These are phyloP conservation scores for Phyllosticta capitalensis DNA, from an alignment of 2,329 filamentous ascomycete species.

Conservation along the genomic window DNA sequence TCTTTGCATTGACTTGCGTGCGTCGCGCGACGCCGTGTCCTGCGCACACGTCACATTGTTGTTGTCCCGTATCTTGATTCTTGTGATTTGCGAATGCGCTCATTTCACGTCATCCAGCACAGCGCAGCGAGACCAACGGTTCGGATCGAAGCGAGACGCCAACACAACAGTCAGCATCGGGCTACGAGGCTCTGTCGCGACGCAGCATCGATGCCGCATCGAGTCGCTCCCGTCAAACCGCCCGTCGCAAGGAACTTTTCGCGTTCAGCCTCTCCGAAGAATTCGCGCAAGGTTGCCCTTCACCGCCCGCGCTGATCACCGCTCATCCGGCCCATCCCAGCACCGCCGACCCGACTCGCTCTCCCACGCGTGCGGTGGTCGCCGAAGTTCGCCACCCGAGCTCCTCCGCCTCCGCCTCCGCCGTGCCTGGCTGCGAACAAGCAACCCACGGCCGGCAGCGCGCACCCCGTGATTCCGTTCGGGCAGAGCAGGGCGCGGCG, in stretches of 20 bases:
- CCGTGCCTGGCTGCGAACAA: background rate
- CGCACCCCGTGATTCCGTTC: background rate
- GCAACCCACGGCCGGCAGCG: background rate
- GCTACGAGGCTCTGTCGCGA: background rate
- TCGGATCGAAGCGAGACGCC: conserved; percentile 5
- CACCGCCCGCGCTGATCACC: background rate
- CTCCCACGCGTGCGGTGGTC: background rate
- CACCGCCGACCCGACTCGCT: background rate
- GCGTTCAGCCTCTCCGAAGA: background rate
- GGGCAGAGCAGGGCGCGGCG: no score
- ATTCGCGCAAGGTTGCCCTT: background rate
- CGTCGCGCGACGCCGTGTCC: background rate
- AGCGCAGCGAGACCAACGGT: background rate
- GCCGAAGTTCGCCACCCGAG: background rate
- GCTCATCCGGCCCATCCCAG: background rate
- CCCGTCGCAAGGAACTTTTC: background rate
- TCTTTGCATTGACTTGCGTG: background rate
- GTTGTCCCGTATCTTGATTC: background rate
- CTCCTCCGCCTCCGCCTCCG: background rate
- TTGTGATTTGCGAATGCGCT: background rate
- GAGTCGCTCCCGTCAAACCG: background rate
- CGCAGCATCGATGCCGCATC: background rate
- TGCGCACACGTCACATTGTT: conserved; percentile 2
- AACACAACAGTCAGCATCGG: background rate
- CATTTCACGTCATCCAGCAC: background rate